phyloP scores from a whole-genome alignment of 228 moss, liverwort and hornwort species.

The Sphagnum magellanicum region DNA sequence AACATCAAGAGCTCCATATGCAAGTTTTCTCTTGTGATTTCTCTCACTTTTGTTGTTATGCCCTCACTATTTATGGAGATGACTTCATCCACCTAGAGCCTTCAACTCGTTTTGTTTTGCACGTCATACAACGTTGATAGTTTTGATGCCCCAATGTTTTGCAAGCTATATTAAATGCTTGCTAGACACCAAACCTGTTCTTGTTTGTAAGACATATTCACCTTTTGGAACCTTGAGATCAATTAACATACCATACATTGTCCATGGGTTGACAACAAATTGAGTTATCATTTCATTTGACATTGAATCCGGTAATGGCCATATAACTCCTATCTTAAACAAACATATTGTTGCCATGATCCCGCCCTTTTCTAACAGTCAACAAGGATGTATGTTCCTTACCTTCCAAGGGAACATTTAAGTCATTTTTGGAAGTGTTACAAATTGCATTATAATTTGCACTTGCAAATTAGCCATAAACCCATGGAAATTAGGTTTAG shows the following conservation, averaged over 20 bases:
- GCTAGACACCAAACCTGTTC: slow-evolving; percentile 69
- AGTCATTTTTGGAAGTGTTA: too few relatives aligned
- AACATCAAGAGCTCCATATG: slow-evolving; percentile 41
- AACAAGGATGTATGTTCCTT: too few relatives aligned
- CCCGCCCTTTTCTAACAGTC: slow-evolving; percentile 45
- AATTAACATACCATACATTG: slow-evolving; percentile 33
- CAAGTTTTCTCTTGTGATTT: slow-evolving; percentile 30
- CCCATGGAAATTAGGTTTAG: too few relatives aligned
- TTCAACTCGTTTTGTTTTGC: slow-evolving; percentile 32
- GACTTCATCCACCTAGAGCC: slow-evolving; percentile 41
- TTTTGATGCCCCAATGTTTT: slow-evolving; percentile 52
- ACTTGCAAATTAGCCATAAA: too few relatives aligned
- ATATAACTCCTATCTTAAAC: slow-evolving; percentile 45
- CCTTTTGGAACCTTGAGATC: slow-evolving; percentile 34
- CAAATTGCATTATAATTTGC: too few relatives aligned
- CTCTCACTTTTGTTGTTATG: slow-evolving; percentile 31
- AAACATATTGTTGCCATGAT: slow-evolving; percentile 81
- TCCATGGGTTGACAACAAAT: slow-evolving; percentile 85
- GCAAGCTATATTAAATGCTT: slow-evolving; percentile 50
- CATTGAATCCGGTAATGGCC: slow-evolving; percentile 54
- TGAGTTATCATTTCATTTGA: slow-evolving; percentile 63
- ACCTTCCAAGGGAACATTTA: too few relatives aligned
- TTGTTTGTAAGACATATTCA: slow-evolving; percentile 62
- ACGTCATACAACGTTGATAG: slow-evolving; percentile 46
- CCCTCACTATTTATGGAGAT: slow-evolving; percentile 47